Percentiles rank a stretch among this genome's conserved stretches.
These are phyloP conservation scores for Botryotinia convoluta DNA, from an alignment of 2,329 filamentous ascomycete genomes.

Conservation along the genomic window DNA sequence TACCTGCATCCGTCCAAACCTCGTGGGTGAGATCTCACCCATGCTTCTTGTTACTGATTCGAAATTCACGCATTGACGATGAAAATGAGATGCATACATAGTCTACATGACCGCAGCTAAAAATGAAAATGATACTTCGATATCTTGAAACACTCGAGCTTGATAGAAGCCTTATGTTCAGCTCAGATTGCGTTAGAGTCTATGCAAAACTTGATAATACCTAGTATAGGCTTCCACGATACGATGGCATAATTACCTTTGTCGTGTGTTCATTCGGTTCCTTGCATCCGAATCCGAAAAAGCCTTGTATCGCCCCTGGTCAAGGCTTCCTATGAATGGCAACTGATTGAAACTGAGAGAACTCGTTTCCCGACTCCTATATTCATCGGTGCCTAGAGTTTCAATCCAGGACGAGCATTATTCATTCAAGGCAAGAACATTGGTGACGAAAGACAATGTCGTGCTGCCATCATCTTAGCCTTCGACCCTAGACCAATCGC, in stretches of 20 bases:
- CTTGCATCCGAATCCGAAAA: not conserved
- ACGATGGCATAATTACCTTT: not conserved
- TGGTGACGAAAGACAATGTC: not conserved
- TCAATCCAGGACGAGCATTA: not conserved
- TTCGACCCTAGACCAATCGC: not conserved
- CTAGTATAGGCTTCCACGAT: not conserved
- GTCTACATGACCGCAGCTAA: not conserved
- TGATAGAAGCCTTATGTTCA: not conserved
- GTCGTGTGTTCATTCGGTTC: not conserved
- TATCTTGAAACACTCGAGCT: not conserved
- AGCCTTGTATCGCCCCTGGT: not conserved
- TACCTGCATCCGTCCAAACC: not conserved
- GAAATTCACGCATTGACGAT: not conserved
- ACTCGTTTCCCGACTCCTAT: not conserved
- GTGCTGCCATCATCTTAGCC: not conserved
- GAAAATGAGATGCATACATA: not conserved
- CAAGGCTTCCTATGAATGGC: not conserved
- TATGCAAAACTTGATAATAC: not conserved
- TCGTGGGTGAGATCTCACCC: not conserved
- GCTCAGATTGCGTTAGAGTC: not conserved
- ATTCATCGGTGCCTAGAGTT: not conserved
- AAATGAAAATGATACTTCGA: not conserved
- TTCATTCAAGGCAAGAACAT: not conserved
- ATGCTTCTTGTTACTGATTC: not conserved
- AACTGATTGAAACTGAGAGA: not conserved